Evolutionary conservation across 768 basidiomycete genomes (phyloP).

Genomic region (Hirschioporus abietinus): DNA sequence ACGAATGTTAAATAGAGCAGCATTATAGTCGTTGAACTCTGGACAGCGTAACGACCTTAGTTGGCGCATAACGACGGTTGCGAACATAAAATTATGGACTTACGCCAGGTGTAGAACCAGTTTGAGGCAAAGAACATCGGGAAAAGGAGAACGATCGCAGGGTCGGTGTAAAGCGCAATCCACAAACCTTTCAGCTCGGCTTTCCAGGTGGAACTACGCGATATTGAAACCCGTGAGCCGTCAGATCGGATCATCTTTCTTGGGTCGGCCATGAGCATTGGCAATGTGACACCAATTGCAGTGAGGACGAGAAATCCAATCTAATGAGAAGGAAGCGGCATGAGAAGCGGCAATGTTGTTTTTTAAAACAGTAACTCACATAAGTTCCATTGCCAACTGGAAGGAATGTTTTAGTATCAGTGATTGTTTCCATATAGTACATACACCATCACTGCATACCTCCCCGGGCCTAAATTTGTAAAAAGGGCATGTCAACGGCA

Average conservation of each 20-base stretch:
- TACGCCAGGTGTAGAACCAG: constrained; percentile 86
- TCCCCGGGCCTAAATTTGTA: constrained; percentile 14
- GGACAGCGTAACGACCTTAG: constrained; percentile 2
- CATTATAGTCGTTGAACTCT: constrained; percentile 81
- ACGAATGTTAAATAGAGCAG: constrained; percentile 75
- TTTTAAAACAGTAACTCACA: constrained; percentile 35
- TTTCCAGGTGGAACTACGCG: constrained; percentile 73
- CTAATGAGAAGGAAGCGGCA: constrained; percentile 29
- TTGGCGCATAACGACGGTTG: too few species aligned
- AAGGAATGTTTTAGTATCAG: not conserved
- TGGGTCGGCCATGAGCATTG: constrained; percentile 68
- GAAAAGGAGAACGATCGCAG: constrained; percentile 67
- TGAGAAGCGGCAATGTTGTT: constrained; percentile 1
- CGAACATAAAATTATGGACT: constrained; percentile 18
- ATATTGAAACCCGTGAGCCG: constrained; percentile 58
- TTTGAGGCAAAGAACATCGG: constrained; percentile 85
- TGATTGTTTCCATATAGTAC: not conserved
- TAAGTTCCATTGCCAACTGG: constrained; percentile 71
- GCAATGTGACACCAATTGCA: constrained; percentile 59
- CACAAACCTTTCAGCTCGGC: constrained; percentile 67
- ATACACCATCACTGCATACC: not conserved
- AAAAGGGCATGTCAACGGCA: constrained; percentile 1
- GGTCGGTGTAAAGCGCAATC: constrained; percentile 63
- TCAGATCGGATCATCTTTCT: constrained; percentile 68
- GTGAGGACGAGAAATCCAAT: constrained; percentile 74